A percentile compares a stretch with the other conserved stretches of the same genome.
Evolutionary conservation across 1,284 basidiomycete genomes (phyloP).

Genomic region (Cryptococcus hybrid): DNA sequence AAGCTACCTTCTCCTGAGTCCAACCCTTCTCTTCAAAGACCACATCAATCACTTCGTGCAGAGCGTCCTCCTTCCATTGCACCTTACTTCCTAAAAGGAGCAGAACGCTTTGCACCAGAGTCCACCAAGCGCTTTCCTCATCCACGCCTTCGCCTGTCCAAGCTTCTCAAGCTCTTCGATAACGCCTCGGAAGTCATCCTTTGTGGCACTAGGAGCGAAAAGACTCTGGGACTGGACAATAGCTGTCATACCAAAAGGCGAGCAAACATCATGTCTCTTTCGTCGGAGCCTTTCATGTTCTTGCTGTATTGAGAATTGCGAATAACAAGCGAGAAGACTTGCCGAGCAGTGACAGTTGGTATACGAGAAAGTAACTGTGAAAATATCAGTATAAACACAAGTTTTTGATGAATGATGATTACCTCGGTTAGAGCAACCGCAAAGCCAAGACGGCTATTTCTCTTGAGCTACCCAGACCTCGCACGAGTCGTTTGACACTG

Average conservation of each 20-base stretch:
- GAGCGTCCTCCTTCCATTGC: constrained; percentile 69
- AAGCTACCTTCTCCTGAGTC: constrained; percentile 84
- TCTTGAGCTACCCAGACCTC: constrained; percentile 85
- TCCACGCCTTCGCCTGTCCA: constrained; percentile 83
- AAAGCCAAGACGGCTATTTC: constrained; percentile 91
- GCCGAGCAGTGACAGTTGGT: constrained; percentile 70
- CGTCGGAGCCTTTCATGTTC: constrained; percentile 82
- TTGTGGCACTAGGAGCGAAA: constrained; percentile 61
- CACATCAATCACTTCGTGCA: constrained; percentile 56
- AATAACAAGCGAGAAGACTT: constrained; percentile 70
- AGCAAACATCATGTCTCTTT: constrained; percentile 88
- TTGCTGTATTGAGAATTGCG: constrained; percentile 67
- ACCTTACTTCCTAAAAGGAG: constrained; percentile 60
- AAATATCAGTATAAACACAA: constrained; percentile 4
- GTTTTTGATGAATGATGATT: constrained; percentile 34
- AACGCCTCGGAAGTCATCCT: constrained; percentile 61
- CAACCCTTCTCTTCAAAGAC: constrained; percentile 64
- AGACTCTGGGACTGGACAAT: constrained; percentile 78
- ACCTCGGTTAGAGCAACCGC: constrained; percentile 95
- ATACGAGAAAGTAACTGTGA: constrained; percentile 74
- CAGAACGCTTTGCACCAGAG: constrained; percentile 64
- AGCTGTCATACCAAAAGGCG: constrained; percentile 84
- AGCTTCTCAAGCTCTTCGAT: constrained; percentile 66
- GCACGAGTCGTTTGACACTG: constrained; percentile 75
- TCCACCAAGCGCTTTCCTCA: constrained; percentile 92